Evolutionary conservation across 345 rosid genomes (phyloP), one percentile per base, ranked within the genome.

Genomic region (Zanthoxylum bungeanum): DNA sequence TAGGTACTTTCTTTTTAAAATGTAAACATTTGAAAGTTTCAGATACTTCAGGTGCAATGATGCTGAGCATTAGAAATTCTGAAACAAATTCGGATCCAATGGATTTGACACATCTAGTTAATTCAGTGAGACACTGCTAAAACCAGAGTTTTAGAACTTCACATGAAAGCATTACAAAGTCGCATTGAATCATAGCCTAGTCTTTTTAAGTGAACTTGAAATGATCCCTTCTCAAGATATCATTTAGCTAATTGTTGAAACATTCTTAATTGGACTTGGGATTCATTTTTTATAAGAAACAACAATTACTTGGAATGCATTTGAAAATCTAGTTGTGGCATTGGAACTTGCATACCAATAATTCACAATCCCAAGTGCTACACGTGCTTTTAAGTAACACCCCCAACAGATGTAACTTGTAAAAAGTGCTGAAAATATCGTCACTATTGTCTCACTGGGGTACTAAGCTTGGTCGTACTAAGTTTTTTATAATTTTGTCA

Each of bases 401-500:
- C 53, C 14, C 44, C 22, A 59, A 37, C 58, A 44, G 56, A 66
- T 28, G 44, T 30, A 34, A 30, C 44, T 25, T 39, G 64, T 62
- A 34, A 44, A n/a, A 42, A 31, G 62, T 51, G 31, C 60, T 66
- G 68, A 36, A 44, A 69, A 17, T 69, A 73, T 68, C 67, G 66
- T 74, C 84, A 84, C 67, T 73, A 66, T 72, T 64, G 64, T 64
- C 76, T 60, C n/a, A n/a, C n/a, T n/a, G n/a, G n/a, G n/a, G n/a
- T n/a, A n/a, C n/a, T n/a, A n/a, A n/a, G n/a, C n/a, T n/a, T n/a
- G n/a, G n/a, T n/a, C n/a, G n/a, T n/a, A n/a, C n/a, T n/a, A n/a
- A n/a, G n/a, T n/a, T n/a, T n/a, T n/a, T n/a, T n/a, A n/a, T n/a
- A n/a, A n/a, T n/a, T n/a, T n/a, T n/a, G n/a, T n/a, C n/a, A n/a